phyloP scores from a whole-genome alignment of 352 stramenopile genomes.

The Phytopythium ostracodes region DNA sequence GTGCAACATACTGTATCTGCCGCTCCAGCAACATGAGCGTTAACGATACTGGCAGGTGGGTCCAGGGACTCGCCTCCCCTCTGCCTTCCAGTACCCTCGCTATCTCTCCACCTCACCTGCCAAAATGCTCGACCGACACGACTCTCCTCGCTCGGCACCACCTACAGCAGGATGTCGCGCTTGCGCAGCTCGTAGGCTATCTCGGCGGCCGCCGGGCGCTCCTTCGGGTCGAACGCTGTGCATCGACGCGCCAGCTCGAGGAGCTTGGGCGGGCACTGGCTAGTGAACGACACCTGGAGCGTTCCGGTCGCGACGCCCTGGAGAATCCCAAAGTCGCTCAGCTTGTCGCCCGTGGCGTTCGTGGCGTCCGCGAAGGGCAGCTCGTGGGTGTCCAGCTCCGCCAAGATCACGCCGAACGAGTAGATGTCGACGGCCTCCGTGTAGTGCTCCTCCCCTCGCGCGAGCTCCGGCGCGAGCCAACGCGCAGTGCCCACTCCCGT shows the following conservation, averaged over 20 bases:
- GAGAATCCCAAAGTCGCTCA: constrained; percentile 58
- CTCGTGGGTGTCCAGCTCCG: constrained; percentile 63
- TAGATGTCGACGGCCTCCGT: constrained; percentile 67
- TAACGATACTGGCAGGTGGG: no score
- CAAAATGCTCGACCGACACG: no score
- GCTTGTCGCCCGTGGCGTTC: constrained; percentile 21
- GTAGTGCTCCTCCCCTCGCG: constrained; percentile 55
- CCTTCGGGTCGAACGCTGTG: constrained; percentile 40
- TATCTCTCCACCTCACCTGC: no score
- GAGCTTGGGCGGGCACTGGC: constrained; percentile 40
- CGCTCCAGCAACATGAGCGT: no score
- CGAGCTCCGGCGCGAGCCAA: constrained; percentile 63
- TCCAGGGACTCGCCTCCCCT: no score
- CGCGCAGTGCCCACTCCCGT: constrained; percentile 53
- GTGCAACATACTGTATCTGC: no score
- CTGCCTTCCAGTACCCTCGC: no score
- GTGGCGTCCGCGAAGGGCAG: constrained; percentile 53
- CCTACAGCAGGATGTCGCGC: constrained; percentile 38
- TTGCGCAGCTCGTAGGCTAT: constrained; percentile 62
- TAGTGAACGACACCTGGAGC: constrained; percentile 34
- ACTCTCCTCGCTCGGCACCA: no score
- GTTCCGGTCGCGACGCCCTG: constrained; percentile 45
- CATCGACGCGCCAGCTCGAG: constrained; percentile 45
- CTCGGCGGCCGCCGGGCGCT: constrained; percentile 47
- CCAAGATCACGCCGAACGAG: constrained; percentile 64